phyloP scores from a whole-genome alignment of 306 rosid species.

The Cucumis hystrix region DNA sequence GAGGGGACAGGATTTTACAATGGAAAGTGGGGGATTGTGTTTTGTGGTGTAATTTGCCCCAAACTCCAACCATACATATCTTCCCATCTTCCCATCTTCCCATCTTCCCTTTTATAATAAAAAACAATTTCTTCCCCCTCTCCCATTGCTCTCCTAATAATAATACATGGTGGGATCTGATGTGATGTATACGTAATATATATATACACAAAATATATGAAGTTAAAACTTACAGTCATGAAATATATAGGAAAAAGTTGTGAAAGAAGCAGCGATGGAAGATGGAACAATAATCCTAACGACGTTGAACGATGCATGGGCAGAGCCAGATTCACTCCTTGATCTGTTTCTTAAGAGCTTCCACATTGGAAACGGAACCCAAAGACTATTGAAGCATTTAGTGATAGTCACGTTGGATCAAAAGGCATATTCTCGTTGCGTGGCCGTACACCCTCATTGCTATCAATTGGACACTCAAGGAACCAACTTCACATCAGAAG shows the following conservation, averaged over 20 bases:
- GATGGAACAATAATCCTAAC: constrained; percentile 56
- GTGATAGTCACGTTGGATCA: constrained; percentile 54
- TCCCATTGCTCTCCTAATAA: too few relatives aligned
- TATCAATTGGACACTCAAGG: constrained; percentile 31
- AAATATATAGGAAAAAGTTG: constrained; percentile 14
- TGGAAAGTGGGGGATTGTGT: too few relatives aligned
- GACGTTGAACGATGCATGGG: constrained; percentile 84
- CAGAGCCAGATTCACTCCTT: constrained; percentile 55
- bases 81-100: too few relatives aligned
- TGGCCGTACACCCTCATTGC: constrained; percentile 48
- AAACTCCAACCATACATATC: too few relatives aligned
- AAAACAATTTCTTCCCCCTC: too few relatives aligned
- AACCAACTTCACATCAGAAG: constrained; percentile 46
- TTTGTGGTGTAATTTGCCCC: too few relatives aligned
- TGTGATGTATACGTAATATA: too few relatives aligned
- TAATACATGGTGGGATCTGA: too few relatives aligned
- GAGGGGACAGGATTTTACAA: too few relatives aligned
- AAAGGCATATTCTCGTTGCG: constrained; percentile 59
- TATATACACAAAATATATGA: too few relatives aligned
- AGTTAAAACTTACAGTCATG: too few relatives aligned
- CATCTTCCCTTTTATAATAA: too few relatives aligned
- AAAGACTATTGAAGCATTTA: constrained; percentile 43
- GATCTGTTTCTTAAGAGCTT: constrained; percentile 72
- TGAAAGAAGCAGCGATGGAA: constrained; percentile 44
- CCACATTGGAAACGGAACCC: constrained; percentile 39